Evolutionary conservation across 2,329 filamentous ascomycete genomes (phyloP), one percentile per base, ranked within the genome.

Genomic region (Microdochium nivale): DNA sequence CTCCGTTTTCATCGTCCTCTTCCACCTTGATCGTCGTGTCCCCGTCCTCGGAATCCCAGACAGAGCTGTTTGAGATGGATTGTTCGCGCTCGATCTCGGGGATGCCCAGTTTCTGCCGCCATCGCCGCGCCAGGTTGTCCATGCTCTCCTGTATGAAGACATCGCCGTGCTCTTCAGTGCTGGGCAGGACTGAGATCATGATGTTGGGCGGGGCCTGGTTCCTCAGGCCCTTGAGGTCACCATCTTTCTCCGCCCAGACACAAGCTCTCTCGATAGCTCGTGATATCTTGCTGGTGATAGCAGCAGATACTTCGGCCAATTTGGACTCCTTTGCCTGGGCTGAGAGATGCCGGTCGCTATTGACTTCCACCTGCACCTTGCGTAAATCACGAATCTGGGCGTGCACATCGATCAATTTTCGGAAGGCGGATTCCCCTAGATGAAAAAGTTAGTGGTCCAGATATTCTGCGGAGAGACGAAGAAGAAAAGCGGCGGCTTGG

Each of bases 181-280:
- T 44, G 13, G 40, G 40, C 9, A 44, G 40, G 19, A 24, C 21
- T 7, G 40, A 21, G 16, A 44, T 44, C 40, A 44, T 50, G 24
- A 63, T 54, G 35, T 63, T 65, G 1, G 59, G 50, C 1, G 54
- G 58, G 23, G 65, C 21, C 19, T 50, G 49, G 9, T 50, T 48
- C 10, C 52, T 53, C 47, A 57, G 62, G 40, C 50, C 54, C 10
- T 24, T 51, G 27, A 62, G 52, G 14, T 50, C 53, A 16, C 60
- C 63, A 49, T 67, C 64, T 47, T 55, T 30, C 33, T 52, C 54
- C 8, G 64, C 56, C 64, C 64, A 67, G 30, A 53, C 47, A 13
- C 63, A 47, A 21, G 61, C 60, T 8, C 55, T 51, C 27, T 48
- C 33, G 4, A 67, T 53, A 30, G 46, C 53, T 51, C 53, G 53